Evolutionary conservation across 2,329 filamentous ascomycete species (phyloP).

Genomic region (Periconia sp.): DNA sequence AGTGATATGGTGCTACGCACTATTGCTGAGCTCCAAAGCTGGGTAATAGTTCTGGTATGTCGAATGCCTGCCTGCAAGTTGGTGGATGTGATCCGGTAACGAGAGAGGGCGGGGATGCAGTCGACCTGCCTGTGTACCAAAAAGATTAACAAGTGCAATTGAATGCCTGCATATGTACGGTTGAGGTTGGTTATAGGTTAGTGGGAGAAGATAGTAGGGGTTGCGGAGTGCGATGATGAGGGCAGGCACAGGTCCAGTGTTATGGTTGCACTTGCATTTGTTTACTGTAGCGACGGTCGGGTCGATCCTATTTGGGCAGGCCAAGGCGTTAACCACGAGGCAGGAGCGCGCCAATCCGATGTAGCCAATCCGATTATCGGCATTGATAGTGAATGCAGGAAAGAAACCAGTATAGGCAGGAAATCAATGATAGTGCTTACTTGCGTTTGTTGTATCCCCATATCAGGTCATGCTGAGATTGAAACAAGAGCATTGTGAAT

Average conservation of each 20-base stretch:
- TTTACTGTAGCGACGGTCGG: too few species aligned
- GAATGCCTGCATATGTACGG: slow-evolving; percentile 30
- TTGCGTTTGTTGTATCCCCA: too few species aligned
- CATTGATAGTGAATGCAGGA: too few species aligned
- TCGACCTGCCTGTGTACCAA: slow-evolving; percentile 29
- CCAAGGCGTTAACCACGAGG: too few species aligned
- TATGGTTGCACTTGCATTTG: too few species aligned
- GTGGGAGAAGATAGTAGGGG: not conserved
- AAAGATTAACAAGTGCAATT: slow-evolving; percentile 37
- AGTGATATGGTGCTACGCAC: not conserved
- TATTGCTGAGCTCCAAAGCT: slow-evolving; percentile 1
- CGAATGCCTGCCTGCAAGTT: slow-evolving; percentile 16
- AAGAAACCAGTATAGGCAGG: too few species aligned
- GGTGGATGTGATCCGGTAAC: slow-evolving; percentile 25
- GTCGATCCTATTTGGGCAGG: too few species aligned
- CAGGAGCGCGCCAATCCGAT: too few species aligned
- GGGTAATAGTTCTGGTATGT: slow-evolving; percentile 18
- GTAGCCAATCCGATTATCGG: too few species aligned
- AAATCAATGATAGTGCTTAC: too few species aligned
- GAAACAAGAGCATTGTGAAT: too few species aligned
- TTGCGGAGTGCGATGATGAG: not conserved
- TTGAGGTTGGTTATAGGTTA: slow-evolving; percentile 1
- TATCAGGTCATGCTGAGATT: too few species aligned
- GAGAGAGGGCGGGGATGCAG: slow-evolving; percentile 31
- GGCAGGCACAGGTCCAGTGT: slow-evolving; percentile 16